Percentiles rank a stretch among this genome's conserved stretches.
phyloP scores from a whole-genome alignment of 352 stramenopile genomes.

The Pythium insidiosum region DNA sequence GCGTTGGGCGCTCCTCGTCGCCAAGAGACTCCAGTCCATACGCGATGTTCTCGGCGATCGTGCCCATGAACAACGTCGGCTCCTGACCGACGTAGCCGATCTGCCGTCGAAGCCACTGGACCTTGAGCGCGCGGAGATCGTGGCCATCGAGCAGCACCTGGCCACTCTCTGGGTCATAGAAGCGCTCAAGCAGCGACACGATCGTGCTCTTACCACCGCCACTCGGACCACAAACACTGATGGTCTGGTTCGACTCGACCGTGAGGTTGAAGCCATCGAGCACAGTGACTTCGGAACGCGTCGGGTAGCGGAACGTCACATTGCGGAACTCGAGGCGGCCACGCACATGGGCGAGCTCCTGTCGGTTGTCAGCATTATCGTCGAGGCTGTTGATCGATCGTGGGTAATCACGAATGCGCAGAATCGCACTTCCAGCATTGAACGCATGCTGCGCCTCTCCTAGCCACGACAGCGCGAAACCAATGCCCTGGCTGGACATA shows the following conservation, averaged over 20 bases:
- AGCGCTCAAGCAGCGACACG: constrained; percentile 19
- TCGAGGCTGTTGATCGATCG: constrained; percentile 26
- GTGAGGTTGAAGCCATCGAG: constrained; percentile 80
- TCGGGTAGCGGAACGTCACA: constrained; percentile 73
- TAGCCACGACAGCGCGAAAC: constrained; percentile 16
- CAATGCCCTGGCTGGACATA: constrained; percentile 32
- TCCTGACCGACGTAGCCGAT: constrained; percentile 15
- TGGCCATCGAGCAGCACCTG: constrained; percentile 10
- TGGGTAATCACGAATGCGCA: constrained; percentile 19
- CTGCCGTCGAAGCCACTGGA: constrained; percentile 28
- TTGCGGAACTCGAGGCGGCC: constrained; percentile 44
- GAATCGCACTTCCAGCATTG: constrained; percentile 32
- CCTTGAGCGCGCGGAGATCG: constrained; percentile 30
- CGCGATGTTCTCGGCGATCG: constrained; percentile 34
- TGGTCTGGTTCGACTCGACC: constrained; percentile 50
- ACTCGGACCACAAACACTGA: constrained; percentile 34
- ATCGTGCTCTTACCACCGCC: constrained; percentile 25
- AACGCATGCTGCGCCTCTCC: constrained; percentile 57
- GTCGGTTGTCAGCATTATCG: constrained; percentile 9
- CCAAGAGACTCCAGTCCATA: no score
- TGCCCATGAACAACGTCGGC: constrained; percentile 11
- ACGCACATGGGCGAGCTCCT: constrained; percentile 8
- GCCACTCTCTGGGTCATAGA: constrained; percentile 14
- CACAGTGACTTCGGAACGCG: constrained; percentile 44
- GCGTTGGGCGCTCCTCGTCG: background rate